Conservation (phyloP, 1,284 basidiomycete species). For the Sporisorium graminicola region DNA sequence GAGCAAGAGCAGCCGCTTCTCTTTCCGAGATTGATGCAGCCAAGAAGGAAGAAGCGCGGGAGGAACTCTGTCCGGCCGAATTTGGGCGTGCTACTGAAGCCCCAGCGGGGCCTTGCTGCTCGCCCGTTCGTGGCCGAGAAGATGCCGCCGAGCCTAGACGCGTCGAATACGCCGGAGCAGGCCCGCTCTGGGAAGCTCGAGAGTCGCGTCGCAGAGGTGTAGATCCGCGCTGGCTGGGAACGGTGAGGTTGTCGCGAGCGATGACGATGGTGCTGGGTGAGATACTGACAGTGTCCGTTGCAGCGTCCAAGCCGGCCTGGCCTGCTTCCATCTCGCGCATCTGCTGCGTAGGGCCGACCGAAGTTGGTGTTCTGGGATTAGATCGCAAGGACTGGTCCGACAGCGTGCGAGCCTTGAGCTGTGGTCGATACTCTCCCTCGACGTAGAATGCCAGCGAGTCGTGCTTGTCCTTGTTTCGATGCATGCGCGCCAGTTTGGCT, state of each 20-base stretch:
- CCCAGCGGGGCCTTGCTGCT: not conserved
- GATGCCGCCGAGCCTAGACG: slow-evolving; percentile 23
- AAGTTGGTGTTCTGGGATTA: slow-evolving; percentile 10
- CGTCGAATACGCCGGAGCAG: slow-evolving; percentile 29
- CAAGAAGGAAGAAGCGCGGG: too few relatives aligned
- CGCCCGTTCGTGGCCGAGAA: slow-evolving; percentile 20
- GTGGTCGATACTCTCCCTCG: slow-evolving; percentile 43
- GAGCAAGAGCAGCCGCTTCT: not conserved
- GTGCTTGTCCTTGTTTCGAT: slow-evolving; percentile 14
- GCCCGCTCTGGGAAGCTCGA: not conserved
- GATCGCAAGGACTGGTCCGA: slow-evolving; percentile 28
- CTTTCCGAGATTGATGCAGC: not conserved
- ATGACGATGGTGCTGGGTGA: slow-evolving; percentile 30
- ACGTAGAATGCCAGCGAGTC: slow-evolving; percentile 45
- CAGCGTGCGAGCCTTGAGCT: slow-evolving; percentile 24
- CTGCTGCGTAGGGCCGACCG: slow-evolving; percentile 22
- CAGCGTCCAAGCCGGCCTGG: not conserved
- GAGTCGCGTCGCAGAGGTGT: not conserved
- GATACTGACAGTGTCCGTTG: slow-evolving; percentile 6
- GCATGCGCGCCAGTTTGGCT: not conserved
- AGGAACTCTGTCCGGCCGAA: slow-evolving; percentile 2
- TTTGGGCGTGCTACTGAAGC: not conserved
- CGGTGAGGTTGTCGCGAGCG: slow-evolving; percentile 16
- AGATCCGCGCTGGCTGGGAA: slow-evolving; percentile 1
- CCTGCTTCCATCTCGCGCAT: slow-evolving; percentile 40